Base-by-base conservation (phyloP, 768 basidiomycete genomes). In the Psilocybe sp. region DNA sequence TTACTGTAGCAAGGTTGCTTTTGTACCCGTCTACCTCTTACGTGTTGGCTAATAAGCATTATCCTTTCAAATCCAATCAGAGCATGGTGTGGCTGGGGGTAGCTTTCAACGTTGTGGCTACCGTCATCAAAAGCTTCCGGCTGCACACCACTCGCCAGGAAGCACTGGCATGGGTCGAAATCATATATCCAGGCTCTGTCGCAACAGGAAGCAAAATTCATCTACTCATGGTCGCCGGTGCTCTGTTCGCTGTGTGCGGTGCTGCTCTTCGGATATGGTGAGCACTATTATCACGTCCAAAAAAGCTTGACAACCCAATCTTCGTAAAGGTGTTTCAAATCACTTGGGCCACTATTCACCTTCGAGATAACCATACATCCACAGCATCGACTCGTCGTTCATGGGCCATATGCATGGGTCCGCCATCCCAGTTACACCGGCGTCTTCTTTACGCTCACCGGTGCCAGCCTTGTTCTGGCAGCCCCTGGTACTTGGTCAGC, bases 351-450 rank as follows among this genome's bases (percentile, higher is more conserved):
- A 2, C 56, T 73, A n/a, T 76, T 74, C 59, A 76, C 74, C 0
- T 75, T 75, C 49, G 72, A 75, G 42, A 68, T 75, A 33, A 68
- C 69, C 34, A 69, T 75, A 36, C 69, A 65, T 8, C 65, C 64
- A 1, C 62, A 69, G 47, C 75, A 76, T 54, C 60, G 65, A 47
- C 69, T 76, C 38, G 60, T 76, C 47, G 75, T 69, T 1, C 55
- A 63, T n/a, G 74, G 73, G 0, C 75, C 73, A 1, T 76, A 76
- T 43, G 60, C 71, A n/a, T 68, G 68, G 64, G 69, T 73, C 8
- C 68, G 75, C 37, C 75, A 76, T 54, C 75, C 74, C 36, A 68
- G 71, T 56, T 76, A 76, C 52, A 66, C 69, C 8, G 73, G 70
- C n/a, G 64, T 71, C 20, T 69, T 66, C 47, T 61, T 71, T 41